phyloP scores from a whole-genome alignment of 1,284 basidiomycete species.

The Anthracocystis setariae region DNA sequence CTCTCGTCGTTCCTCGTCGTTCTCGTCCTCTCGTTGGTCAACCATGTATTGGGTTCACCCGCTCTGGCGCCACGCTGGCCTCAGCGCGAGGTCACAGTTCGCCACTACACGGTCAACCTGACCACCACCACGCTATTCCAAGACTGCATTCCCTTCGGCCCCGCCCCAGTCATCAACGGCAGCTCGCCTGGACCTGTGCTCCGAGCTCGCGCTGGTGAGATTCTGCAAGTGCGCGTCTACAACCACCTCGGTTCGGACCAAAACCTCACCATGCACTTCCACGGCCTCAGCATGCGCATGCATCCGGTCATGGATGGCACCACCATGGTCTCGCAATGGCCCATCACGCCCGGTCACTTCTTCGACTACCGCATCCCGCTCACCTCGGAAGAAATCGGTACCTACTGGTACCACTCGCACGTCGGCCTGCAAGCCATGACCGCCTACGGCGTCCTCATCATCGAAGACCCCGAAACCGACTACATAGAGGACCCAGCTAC shows the following conservation, averaged over 20 bases:
- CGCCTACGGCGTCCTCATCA: slow-evolving; percentile 52
- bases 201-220: slow-evolving; percentile 49
- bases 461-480: slow-evolving; percentile 32
- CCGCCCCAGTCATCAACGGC: slow-evolving; percentile 38
- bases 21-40: not conserved
- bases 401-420: slow-evolving; percentile 57
- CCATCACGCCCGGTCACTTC: slow-evolving; percentile 32
- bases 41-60: not conserved
- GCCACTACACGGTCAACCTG: slow-evolving; percentile 35
- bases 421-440: slow-evolving; percentile 54
- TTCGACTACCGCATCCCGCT: slow-evolving; percentile 53
- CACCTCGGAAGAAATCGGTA: slow-evolving; percentile 26
- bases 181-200: slow-evolving; percentile 54
- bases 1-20: not conserved
- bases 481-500: slow-evolving; percentile 6
- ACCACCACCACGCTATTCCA: slow-evolving; percentile 16
- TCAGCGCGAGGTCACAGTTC: slow-evolving; percentile 11
- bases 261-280: slow-evolving; percentile 55
- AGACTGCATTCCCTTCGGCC: slow-evolving; percentile 18
- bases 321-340: slow-evolving; percentile 54
- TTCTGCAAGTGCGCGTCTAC: slow-evolving; percentile 39
- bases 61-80: not conserved
- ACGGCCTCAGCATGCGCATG: slow-evolving; percentile 48
- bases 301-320: slow-evolving; percentile 61
- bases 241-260: slow-evolving; percentile 25